Percentiles rank a stretch among this genome's conserved stretches.
These are phyloP conservation scores for Spirogloea muscicola DNA, from an alignment of 139 green algal genomes.

Conservation along the genomic window DNA sequence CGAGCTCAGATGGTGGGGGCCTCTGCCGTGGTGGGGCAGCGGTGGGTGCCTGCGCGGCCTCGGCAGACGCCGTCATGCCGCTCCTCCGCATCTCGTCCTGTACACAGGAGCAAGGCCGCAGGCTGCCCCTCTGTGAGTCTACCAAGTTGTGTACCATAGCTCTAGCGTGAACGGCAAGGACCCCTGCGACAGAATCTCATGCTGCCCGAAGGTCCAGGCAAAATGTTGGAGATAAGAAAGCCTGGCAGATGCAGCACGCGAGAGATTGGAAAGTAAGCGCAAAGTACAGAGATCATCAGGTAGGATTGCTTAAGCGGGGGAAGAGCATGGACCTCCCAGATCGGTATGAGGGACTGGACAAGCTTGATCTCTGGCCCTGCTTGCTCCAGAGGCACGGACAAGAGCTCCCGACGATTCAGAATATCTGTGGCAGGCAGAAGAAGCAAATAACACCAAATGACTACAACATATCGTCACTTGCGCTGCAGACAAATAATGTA, in stretches of 20 bases:
- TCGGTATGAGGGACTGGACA: conserved; percentile 74
- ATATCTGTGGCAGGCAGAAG: conserved; percentile 58
- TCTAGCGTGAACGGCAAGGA: no score
- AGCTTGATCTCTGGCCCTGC: conserved; percentile 61
- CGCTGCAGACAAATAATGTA: no score
- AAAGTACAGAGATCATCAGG: not conserved
- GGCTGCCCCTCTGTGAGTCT: no score
- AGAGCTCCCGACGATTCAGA: conserved; percentile 68
- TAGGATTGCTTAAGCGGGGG: not conserved
- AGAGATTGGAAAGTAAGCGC: not conserved
- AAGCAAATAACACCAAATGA: not conserved
- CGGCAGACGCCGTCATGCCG: not conserved
- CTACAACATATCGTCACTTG: not conserved
- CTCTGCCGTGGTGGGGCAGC: not conserved
- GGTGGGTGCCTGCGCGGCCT: not conserved
- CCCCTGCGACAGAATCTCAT: no score
- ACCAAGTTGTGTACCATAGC: no score
- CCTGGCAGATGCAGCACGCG: not conserved
- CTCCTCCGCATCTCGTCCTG: no score
- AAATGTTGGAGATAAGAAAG: no score
- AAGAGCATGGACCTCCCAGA: conserved; percentile 72
- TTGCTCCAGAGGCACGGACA: conserved; percentile 52
- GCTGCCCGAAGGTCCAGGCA: no score
- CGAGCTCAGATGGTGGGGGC: not conserved
- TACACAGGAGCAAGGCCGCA: no score